phyloP scores from a whole-genome alignment of 306 rosid species.

The Dalbergia cochinchinensis region DNA sequence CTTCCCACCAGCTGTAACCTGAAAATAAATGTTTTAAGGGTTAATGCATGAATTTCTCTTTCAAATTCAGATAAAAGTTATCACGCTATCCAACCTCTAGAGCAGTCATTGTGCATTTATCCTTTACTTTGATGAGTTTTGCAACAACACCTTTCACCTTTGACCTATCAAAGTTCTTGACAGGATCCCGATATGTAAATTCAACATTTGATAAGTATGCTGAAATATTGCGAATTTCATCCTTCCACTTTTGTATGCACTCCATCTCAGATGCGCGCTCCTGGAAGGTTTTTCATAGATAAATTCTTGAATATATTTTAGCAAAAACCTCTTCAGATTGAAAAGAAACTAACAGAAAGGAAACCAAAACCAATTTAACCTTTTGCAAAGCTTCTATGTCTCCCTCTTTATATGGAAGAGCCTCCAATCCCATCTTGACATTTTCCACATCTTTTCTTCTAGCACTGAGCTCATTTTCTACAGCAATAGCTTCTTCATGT shows the following conservation, averaged over 20 bases:
- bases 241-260: constrained; percentile 78
- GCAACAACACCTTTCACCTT: constrained; percentile 98
- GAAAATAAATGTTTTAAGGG: constrained; percentile 39
- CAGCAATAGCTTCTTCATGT: constrained; percentile 85
- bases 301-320: constrained; percentile 25
- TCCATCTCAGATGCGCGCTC: constrained; percentile 80
- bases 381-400: constrained; percentile 89
- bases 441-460: constrained; percentile 72
- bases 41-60: constrained; percentile 26
- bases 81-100: constrained; percentile 72
- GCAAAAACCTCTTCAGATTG: constrained; percentile 31
- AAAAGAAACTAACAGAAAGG: constrained; percentile 38
- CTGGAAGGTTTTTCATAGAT: constrained; percentile 52
- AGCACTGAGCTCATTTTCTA: constrained; percentile 73
- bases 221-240: constrained; percentile 82
- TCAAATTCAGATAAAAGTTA: constrained; percentile 24
- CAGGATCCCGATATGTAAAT: constrained; percentile 81
- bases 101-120: constrained; percentile 85
- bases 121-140: constrained; percentile 90
- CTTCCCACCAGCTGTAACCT: constrained; percentile 98
- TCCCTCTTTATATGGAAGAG: constrained; percentile 81
- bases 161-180: constrained; percentile 86
- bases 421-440: constrained; percentile 66
- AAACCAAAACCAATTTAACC: constrained; percentile 58
- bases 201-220: constrained; percentile 79